Evolutionary conservation across 139 green algal species (phyloP), one percentile per base, ranked within the genome.

Genomic region (Chloropicon primus): DNA sequence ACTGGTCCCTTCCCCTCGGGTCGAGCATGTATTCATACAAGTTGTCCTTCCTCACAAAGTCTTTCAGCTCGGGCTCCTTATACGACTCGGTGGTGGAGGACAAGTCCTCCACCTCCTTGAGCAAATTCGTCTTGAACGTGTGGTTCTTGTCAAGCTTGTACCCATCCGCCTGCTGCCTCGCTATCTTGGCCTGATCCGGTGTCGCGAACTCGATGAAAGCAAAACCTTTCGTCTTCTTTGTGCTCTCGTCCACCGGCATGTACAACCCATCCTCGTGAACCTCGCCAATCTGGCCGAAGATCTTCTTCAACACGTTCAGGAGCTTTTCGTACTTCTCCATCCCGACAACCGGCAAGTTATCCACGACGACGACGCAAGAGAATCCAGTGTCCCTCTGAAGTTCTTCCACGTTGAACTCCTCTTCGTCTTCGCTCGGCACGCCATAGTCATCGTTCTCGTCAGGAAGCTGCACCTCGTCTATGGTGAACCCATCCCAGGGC

Each of bases 81-180:
- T 93, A 94, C 78, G 85, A 74, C 3, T 91, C 87, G 21, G 88
- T 83, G 23, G 41, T 62, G 41, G 41, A 5, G 10, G 41, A 62
- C 41, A 79, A 85, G 75, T 83, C 88, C 21, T 97, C 94, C 73
- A 97, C 89, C 80, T 98, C 95, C 74, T 98, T 92, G 82, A 97
- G 97, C 80, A 95, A 90, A 71, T 80, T 91, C 22, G 96, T 90
- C 1, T 80, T 83, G 80, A 98, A 97, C n/a, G 87, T 89, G 90
- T 99, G 95, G 23, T 77, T 85, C 89, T 97, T 98, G 89, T 99
- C 95, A 53, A 98, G 90, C 83, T 93, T 89, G 85, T 97, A 97
- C 2, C 90, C 90, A 77, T 96, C 82, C 3, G 80, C 86, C 75
- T 87, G 78, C 72, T 86, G 72, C 26, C 76, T 72, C 24, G 85